Evolutionary conservation across 148 eudicot species (phyloP).

Genomic region (Pharnaceum exiguum): DNA sequence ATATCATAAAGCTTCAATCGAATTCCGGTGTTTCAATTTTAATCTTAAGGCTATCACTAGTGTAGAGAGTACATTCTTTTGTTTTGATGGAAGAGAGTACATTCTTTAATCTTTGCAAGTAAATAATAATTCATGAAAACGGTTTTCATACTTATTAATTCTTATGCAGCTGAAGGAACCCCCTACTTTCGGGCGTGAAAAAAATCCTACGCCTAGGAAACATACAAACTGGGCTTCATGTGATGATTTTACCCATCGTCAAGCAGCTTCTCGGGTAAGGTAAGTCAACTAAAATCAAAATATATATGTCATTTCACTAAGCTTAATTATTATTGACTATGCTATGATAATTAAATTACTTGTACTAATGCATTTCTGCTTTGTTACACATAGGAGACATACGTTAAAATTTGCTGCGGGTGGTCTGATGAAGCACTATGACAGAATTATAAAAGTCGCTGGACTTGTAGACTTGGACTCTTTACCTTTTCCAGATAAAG

Average conservation of each 20-base stretch:
- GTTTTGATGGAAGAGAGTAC: no score
- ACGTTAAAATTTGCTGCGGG: constrained; percentile 3
- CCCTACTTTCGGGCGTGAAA: constrained; percentile 50
- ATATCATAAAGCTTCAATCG: no score
- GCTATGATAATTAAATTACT: not conserved
- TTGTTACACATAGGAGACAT: constrained; percentile 16
- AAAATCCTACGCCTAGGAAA: constrained; percentile 46
- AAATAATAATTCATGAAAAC: not conserved
- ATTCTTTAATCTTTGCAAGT: not conserved
- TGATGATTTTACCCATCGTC: constrained; percentile 54
- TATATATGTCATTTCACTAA: not conserved
- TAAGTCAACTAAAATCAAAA: no score
- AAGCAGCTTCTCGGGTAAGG: constrained; percentile 65
- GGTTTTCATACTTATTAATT: no score
- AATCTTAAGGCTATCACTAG: no score
- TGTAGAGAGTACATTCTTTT: no score
- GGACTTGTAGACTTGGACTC: constrained; percentile 4
- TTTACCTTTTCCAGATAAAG: constrained; percentile 18
- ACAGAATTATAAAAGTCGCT: constrained; percentile 18
- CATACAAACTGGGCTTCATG: constrained; percentile 54
- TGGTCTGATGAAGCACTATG: constrained; percentile 17
- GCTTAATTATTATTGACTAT: not conserved
- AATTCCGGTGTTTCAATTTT: no score
- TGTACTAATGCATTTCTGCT: not conserved
- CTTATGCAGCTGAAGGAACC: constrained; percentile 41